Evolutionary conservation across 2,329 filamentous ascomycete species (phyloP), one percentile per base, ranked within the genome.

Genomic region (Metarhizium humberi): DNA sequence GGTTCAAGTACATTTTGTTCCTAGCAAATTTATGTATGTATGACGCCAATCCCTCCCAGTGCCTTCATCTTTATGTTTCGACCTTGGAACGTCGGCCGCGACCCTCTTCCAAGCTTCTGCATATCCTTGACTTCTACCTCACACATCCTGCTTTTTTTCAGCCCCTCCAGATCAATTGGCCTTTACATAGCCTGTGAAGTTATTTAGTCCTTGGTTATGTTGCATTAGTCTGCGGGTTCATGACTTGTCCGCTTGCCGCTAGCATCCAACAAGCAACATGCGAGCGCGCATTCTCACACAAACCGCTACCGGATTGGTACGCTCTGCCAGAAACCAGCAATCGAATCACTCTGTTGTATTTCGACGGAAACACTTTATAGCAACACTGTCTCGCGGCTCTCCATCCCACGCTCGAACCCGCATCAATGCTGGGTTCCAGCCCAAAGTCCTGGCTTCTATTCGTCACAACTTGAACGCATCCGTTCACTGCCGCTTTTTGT

Each of bases 401-500:
- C 45, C 20, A 25, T 13, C 40, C 16, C 56, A 51, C 48, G 20
- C 32, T 40, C 51, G 51, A 48, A 45, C 10, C 29, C 20, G 36
- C 32, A 30, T 18, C 38, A 49, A 51, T 5, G 36, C 18, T 36
- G 32, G 46, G 29, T 32, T 36, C 16, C 51, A 47, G 4, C 10
- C 29, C 5, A 50, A 48, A 8, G 6, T 13, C 7, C 10, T 16
- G 3, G 34, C 13, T 8, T 36, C n/a, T 14, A 29, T 14, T 46
- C 34, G 30, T 18, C 30, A 8, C 34, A 43, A 29, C 16, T 34
- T 36, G 20, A 36, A 40, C 14, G 18, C 18, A 36, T 14, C 20
- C 40, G 20, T 55, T 30, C 55, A 51, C n/a, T 42, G 36, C 6
- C 64, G 56, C 16, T 43, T 3, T 20, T 49, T 83, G 18, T 84